Base-by-base conservation (phyloP, 2,329 filamentous ascomycete species). In the Pseudocercospora cruenta region DNA sequence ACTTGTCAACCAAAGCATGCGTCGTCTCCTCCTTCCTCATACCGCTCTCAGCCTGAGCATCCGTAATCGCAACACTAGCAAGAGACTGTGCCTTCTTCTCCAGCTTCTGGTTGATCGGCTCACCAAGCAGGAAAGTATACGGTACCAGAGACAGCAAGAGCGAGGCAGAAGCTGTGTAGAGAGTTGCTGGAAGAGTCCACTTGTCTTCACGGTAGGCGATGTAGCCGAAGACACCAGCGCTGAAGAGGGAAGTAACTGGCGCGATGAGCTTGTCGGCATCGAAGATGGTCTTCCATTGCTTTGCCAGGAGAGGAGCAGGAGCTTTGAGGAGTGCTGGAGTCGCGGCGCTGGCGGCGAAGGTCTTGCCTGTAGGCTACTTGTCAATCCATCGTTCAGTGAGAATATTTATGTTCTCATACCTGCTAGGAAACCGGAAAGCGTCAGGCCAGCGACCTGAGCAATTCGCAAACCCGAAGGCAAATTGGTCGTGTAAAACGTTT, bases 261-360 rank as follows among this genome's bases (percentile, higher is more conserved):
- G 83, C 80, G 45, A 80, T 62, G n/a, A 70, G 67, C 61, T 74
- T 79, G 59, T 83, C 83, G 2, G 72, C 69, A 19, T 75, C 71
- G 75, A 79, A 84, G 65, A 81, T 74, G 47, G 74, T 78, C 65
- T 75, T 71, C 86, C 86, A 89, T 77, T 89, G 87, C 45, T 79
- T 80, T 33, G 85, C 83, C 67, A 88, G 82, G 10, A 88, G 76
- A 1, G 82, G 82, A 0, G 84, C 81, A 1, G 87, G 87, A 0
- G 85, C 83, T 65, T 85, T 80, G 65, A 89, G 81, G 8, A 88
- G 76, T 47, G 84, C 81, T 1, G 87, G 87, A 79, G 67, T 64
- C 81, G 77, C 72, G 84, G 86, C 61, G 78, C 69, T 64, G 63
- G 69, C 14, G 71, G 74, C 62, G 59, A 73, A 74, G 31, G 75